Conservation (phyloP, 1,139 yeast species). For the Chernovozyma sophiae-reginae region DNA sequence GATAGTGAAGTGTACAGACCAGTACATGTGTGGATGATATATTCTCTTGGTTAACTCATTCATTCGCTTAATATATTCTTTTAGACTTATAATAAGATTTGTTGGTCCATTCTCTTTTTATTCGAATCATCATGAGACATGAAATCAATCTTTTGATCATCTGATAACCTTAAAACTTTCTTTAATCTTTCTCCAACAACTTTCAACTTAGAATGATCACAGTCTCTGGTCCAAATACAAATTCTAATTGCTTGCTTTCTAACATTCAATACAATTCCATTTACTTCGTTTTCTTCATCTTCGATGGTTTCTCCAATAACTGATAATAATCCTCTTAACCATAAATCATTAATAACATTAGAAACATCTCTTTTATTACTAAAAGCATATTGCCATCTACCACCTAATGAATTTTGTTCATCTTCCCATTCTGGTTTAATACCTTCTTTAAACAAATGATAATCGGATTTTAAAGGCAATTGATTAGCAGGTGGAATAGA, state of each 20-base stretch:
- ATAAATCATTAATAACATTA: slow-evolving; percentile 75
- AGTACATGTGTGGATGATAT: no score
- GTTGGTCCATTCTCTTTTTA: slow-evolving; percentile 41
- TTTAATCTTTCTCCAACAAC: slow-evolving; percentile 84
- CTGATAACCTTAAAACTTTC: slow-evolving; percentile 66
- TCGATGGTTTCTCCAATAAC: slow-evolving; percentile 96
- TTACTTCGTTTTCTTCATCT: slow-evolving; percentile 83
- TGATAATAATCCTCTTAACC: slow-evolving; percentile 88
- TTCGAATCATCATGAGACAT: slow-evolving; percentile 57
- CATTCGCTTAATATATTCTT: no score
- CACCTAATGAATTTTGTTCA: slow-evolving; percentile 80
- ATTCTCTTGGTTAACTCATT: no score
- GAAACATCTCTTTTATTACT: slow-evolving; percentile 62
- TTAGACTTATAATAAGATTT: slow-evolving; percentile 35
- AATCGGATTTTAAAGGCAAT: slow-evolving; percentile 88
- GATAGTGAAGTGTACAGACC: no score
- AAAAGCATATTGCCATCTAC: slow-evolving; percentile 80
- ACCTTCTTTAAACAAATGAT: slow-evolving; percentile 91
- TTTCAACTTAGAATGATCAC: slow-evolving; percentile 58
- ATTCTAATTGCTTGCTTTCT: slow-evolving; percentile 81
- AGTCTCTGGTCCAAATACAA: slow-evolving; percentile 90
- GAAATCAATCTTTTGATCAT: slow-evolving; percentile 72
- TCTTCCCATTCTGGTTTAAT: slow-evolving; percentile 99
- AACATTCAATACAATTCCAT: slow-evolving; percentile 89
- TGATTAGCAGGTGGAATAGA: slow-evolving; percentile 91